These are phyloP conservation scores for Chlorella sp. DNA, from an alignment of 139 green algal genomes.

Conservation along the genomic window DNA sequence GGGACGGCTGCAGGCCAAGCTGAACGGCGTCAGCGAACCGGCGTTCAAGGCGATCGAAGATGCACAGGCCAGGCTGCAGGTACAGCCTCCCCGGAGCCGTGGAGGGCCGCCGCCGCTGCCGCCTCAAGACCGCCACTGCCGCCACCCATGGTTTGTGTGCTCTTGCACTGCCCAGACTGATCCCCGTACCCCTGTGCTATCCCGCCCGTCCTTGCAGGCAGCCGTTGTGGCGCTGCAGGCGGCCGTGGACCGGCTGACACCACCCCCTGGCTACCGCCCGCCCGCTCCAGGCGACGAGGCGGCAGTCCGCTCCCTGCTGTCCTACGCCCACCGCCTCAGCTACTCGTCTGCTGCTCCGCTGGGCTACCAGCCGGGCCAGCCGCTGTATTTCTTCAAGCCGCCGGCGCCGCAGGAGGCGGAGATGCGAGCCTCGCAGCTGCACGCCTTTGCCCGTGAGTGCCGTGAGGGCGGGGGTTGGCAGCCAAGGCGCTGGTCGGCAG, in stretches of 20 bases:
- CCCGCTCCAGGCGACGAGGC: not conserved
- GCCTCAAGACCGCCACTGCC: not conserved
- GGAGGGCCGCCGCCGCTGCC: too few species aligned
- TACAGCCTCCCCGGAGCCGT: not conserved
- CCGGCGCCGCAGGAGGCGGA: constrained; percentile 60
- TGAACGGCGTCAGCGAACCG: not conserved
- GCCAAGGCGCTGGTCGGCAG: too few species aligned
- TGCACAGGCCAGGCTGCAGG: constrained; percentile 21
- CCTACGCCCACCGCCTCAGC: constrained; percentile 57
- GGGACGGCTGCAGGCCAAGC: not conserved
- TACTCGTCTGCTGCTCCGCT: constrained; percentile 58
- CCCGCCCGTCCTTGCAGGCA: not conserved
- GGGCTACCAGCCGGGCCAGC: constrained; percentile 39
- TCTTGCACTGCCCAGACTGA: too few species aligned
- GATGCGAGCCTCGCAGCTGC: constrained; percentile 52
- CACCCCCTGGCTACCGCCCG: not conserved
- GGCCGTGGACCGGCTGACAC: constrained; percentile 10
- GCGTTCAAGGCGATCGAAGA: constrained; percentile 3
- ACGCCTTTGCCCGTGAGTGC: constrained; percentile 36
- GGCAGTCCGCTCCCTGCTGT: constrained; percentile 28
- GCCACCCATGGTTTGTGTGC: not conserved
- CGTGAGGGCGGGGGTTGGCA: not conserved
- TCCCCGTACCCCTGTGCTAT: too few species aligned
- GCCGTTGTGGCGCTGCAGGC: constrained; percentile 19
- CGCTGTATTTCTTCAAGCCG: constrained; percentile 51